phyloP scores from a whole-genome alignment of 371 early-diverging fungal species.

The Lichtheimia corymbifera region DNA sequence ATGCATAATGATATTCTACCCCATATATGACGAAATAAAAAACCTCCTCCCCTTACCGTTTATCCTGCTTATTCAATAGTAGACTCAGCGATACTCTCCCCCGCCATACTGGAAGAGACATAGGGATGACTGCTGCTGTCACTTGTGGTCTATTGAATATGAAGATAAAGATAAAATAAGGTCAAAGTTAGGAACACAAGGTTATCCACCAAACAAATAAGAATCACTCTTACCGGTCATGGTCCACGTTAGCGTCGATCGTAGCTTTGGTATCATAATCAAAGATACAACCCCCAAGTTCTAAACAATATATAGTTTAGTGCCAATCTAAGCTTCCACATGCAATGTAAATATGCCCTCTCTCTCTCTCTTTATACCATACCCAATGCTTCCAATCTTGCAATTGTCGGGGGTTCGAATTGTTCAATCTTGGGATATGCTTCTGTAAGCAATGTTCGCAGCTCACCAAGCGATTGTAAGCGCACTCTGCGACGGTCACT shows the following conservation, averaged over 20 bases:
- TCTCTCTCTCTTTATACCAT: constrained; percentile 18
- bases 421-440: constrained; percentile 62
- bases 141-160: too few relatives aligned
- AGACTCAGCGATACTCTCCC: constrained; percentile 71
- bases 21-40: not conserved
- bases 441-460: constrained; percentile 56
- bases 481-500: constrained; percentile 50
- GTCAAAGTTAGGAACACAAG: constrained; percentile 2
- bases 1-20: not conserved
- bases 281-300: constrained; percentile 56
- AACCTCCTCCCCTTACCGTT: constrained; percentile 29
- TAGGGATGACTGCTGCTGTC: constrained; percentile 24
- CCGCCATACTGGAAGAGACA: constrained; percentile 76
- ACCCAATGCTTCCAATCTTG: constrained; percentile 12
- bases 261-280: constrained; percentile 48
- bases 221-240: constrained; percentile 9
- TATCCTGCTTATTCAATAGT: constrained; percentile 75
- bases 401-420: constrained; percentile 25
- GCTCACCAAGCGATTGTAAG: constrained; percentile 25
- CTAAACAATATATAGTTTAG: constrained; percentile 7
- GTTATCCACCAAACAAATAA: too few relatives aligned
- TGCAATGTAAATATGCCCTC: not conserved
- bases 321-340: constrained; percentile 20
- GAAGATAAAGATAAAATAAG: constrained; percentile 11
- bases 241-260: constrained; percentile 3